Evolutionary conservation across 306 rosid species (phyloP).

Genomic region (Oemleria cerasiformis): DNA sequence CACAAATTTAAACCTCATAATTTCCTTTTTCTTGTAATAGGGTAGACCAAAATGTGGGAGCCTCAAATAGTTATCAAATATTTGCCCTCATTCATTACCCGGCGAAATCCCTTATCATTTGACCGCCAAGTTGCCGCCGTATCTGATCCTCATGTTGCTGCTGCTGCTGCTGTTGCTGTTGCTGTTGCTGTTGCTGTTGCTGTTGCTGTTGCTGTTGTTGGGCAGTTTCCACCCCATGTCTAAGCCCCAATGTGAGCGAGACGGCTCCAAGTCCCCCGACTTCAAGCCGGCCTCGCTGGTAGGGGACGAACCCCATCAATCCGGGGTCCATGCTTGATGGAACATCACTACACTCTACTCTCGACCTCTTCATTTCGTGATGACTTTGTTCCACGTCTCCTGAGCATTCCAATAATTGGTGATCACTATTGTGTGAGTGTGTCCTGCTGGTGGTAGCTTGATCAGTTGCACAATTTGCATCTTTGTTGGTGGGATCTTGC

Average conservation of each 20-base stretch:
- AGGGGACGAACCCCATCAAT: conserved; percentile 68
- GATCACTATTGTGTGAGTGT: conserved; percentile 1
- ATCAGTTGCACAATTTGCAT: conserved; percentile 23
- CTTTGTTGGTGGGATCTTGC: conserved; percentile 28
- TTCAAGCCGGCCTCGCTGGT: conserved; percentile 43
- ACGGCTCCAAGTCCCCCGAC: conserved; percentile 64
- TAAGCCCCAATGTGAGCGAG: conserved; percentile 72
- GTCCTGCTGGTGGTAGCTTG: conserved; percentile 31
- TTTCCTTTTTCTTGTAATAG: not conserved
- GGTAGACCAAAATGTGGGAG: not conserved
- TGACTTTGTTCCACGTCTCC: conserved; percentile 43
- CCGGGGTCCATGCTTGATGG: conserved; percentile 49
- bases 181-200: no score
- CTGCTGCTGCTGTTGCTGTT: conserved; percentile 42
- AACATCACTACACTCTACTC: conserved; percentile 43
- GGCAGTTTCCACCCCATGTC: conserved; percentile 60
- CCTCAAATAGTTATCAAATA: not conserved
- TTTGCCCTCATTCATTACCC: conserved; percentile 32
- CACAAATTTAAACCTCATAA: not conserved
- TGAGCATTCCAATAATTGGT: conserved; percentile 28
- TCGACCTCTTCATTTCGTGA: conserved; percentile 58
- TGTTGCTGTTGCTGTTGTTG: conserved; percentile 36
- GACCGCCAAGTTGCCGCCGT: conserved; percentile 48
- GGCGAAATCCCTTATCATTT: conserved; percentile 61
- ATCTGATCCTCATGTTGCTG: conserved; percentile 51